Base-by-base conservation (phyloP, 768 basidiomycete genomes). In the Tylopilus plumbeoviolaceoides region DNA sequence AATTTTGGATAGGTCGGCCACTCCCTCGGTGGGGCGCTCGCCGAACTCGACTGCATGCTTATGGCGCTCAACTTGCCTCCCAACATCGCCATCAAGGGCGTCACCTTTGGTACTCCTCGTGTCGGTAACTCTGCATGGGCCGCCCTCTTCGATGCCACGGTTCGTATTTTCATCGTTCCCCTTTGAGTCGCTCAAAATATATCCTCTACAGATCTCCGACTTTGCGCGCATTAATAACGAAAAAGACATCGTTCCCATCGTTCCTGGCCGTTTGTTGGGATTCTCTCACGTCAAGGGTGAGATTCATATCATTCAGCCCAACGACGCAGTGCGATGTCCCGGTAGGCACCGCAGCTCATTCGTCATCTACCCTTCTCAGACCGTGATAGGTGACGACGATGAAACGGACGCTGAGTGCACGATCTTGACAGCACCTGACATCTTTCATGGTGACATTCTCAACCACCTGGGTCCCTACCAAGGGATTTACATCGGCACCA, bases 391-490 rank as follows among this genome's bases (percentile, higher is more conserved):
- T 0, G 67, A 81, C 50, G 85, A 87, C 61, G 78, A 87, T 55
- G 73, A 73, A 6, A 75, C 72, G 14, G 79, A 82, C 50, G 20
- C 71, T 12, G 69, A 78, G 50, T 87, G 86, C 66, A 76, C 77
- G 30, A 78, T 81, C 49, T 59, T 63, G 36, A 73, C 76, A 5
- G 84, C 85, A 11, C 81, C 82, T 1, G 80, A 76, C 57, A 64
- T 87, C 48, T 59, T 80, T 10, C 70, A 61, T 4, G 76, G 80
- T 23, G 64, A 82, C 50, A 70, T 80, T 42, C 47, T 77, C 7
- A 61, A 87, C 60, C 86, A 89, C 65, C 62, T 81, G 44, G 84
- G 85, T 55, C 74, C 77, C 9, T 79, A 77, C 55, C 65, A 83
- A 51, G 82, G 81, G 20, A 77, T 83, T 47, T 71, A 60, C 50